Percentiles rank a stretch among this genome's conserved stretches.
Evolutionary conservation across 331 rosid species (phyloP).

Genomic region (Telfairia occidentalis): DNA sequence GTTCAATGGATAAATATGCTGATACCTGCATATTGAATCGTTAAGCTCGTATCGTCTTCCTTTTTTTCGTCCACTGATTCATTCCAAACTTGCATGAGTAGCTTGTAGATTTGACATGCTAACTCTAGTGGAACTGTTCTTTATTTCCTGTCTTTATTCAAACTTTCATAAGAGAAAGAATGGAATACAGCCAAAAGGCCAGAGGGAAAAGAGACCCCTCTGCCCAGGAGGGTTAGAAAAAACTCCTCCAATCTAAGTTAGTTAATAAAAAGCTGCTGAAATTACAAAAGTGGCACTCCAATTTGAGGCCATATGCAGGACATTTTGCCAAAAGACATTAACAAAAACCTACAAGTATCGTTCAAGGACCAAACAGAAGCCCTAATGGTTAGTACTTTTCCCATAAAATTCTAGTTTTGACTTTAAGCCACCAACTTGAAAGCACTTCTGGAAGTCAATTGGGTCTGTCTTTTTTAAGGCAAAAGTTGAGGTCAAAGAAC

Average conservation of each 20-base stretch:
- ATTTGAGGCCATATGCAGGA: neutral
- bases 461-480: neutral
- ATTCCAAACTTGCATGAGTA: neutral
- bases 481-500: neutral
- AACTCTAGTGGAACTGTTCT: neutral
- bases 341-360: neutral
- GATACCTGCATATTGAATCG: neutral
- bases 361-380: neutral
- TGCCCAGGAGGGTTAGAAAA: neutral
- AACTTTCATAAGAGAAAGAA: neutral
- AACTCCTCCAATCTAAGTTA: neutral
- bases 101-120: neutral
- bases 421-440: neutral
- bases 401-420: neutral
- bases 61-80: neutral
- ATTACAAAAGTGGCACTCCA: neutral
- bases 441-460: neutral
- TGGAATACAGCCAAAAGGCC: neutral
- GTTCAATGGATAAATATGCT: neutral
- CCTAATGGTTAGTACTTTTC: neutral
- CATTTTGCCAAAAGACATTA: neutral
- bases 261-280: neutral
- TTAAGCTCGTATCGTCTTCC: neutral
- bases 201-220: neutral
- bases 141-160: neutral